Evolutionary conservation across 768 basidiomycete species (phyloP).

Genomic region (Aureoboletus auriporus): DNA sequence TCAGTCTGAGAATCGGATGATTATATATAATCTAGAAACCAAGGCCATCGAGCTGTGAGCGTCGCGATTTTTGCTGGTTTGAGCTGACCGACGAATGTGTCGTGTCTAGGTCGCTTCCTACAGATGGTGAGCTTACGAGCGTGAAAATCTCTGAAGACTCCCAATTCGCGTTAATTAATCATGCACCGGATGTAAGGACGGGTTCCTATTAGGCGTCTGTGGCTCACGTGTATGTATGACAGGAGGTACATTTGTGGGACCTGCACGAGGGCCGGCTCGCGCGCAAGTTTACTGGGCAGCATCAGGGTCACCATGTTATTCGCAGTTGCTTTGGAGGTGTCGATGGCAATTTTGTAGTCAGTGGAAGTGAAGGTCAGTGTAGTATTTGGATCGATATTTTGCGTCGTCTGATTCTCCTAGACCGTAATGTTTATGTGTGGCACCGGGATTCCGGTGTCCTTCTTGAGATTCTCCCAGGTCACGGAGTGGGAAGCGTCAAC

Average conservation of each 20-base stretch:
- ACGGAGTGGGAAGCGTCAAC: conserved; percentile 88
- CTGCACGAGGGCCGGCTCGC: conserved; percentile 63
- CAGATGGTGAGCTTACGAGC: conserved; percentile 83
- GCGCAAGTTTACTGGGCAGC: conserved; percentile 83
- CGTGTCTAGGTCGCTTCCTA: conserved; percentile 49
- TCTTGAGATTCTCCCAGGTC: conserved; percentile 86
- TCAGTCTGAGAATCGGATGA: conserved; percentile 56
- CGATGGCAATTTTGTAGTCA: conserved; percentile 83
- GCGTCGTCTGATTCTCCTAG: conserved; percentile 39
- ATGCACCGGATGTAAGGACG: conserved; percentile 74
- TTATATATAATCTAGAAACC: conserved; percentile 71
- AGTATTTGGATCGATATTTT: neutral
- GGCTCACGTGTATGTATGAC: conserved; percentile 4
- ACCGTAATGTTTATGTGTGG: conserved; percentile 94
- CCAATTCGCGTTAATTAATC: conserved; percentile 81
- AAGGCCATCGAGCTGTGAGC: conserved; percentile 68
- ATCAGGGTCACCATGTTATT: conserved; percentile 80
- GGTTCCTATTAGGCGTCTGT: neutral
- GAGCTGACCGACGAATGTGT: conserved; percentile 5
- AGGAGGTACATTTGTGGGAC: conserved; percentile 93
- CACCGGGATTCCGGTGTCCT: conserved; percentile 80
- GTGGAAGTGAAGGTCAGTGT: conserved; percentile 87
- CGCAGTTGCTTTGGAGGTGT: conserved; percentile 92
- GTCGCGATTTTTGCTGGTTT: conserved; percentile 5
- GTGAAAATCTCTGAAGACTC: conserved; percentile 86